These are phyloP conservation scores for Aspergillus pseudoviridinutans DNA, from an alignment of 2,329 filamentous ascomycete genomes.

Conservation along the genomic window DNA sequence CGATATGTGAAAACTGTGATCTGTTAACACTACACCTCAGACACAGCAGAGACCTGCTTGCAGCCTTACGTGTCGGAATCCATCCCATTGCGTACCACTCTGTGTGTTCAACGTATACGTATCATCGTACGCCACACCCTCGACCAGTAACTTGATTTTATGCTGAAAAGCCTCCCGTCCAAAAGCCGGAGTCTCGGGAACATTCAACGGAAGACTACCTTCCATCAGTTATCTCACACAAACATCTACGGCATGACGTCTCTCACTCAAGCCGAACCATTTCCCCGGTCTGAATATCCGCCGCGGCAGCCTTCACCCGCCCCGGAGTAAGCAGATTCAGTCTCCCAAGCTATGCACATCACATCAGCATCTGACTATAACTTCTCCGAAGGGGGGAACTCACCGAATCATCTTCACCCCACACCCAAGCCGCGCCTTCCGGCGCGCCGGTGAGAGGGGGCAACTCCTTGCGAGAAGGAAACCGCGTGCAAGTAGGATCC, in stretches of 20 bases:
- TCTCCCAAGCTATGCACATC: slow-evolving; percentile 31
- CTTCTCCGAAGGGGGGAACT: slow-evolving; percentile 1
- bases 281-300: slow-evolving; percentile 54
- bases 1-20: slow-evolving; percentile 35
- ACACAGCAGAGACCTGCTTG: not conserved
- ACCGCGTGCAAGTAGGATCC: slow-evolving; percentile 50
- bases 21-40: not conserved
- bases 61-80: slow-evolving; percentile 43
- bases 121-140: slow-evolving; percentile 43
- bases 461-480: slow-evolving; percentile 52
- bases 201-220: slow-evolving; percentile 49
- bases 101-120: slow-evolving; percentile 47
- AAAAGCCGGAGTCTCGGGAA: slow-evolving; percentile 52
- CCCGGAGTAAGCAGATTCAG: slow-evolving; percentile 55
- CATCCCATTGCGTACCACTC: slow-evolving; percentile 49
- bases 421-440: slow-evolving; percentile 56
- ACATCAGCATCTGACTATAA: not conserved
- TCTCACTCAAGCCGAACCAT: slow-evolving; percentile 52
- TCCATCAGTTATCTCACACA: not conserved
- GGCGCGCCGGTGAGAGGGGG: slow-evolving; percentile 51
- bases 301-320: slow-evolving; percentile 51
- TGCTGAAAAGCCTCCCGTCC: slow-evolving; percentile 52
- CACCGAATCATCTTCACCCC: slow-evolving; percentile 54
- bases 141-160: slow-evolving; percentile 45
- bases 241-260: too few relatives aligned